Base-by-base conservation (phyloP, 805 yeast species). In the Wickerhamomyces strasburgensis region DNA sequence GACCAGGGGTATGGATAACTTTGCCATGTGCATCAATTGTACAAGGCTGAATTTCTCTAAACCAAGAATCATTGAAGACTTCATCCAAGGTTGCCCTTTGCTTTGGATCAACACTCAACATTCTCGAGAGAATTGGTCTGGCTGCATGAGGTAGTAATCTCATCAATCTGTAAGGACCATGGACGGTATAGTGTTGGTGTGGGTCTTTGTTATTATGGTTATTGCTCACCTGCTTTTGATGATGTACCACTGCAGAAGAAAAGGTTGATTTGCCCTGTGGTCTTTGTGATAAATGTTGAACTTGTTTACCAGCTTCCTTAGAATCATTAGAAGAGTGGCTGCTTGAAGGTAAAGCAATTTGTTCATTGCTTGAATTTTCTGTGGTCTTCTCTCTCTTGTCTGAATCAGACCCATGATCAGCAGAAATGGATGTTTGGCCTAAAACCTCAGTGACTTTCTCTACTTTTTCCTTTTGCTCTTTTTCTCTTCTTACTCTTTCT, bases 161-260 rank as follows among this genome's bases (percentile, higher is more conserved):
- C 80, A 84, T 75, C 46, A 84, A 64, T 55, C 95, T 68, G 61
- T 84, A 84, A 9, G 93, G 90, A 6, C 95, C 95, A 51, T 83
- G 88, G 17, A 83, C 37, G 16, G 14, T 30, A 24, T 29, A 39
- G 7, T 27, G 38, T 16, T 36, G 38, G 9, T 7, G 2, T 25
- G 16, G 9, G 15, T 14, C 31, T 16, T 29, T 14, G 15, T 29
- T 29, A 8, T 18, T 18, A 6, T 30, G 9, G 33, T 21, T 31
- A 14, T 14, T 31, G 19, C 6, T 17, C n/a, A 18, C 6, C 21
- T 37, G 46, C 23, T 37, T 46, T 15, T 31, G 34, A 25, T 35
- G 30, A 18, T 37, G 29, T 8, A 14, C 7, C 14, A 26, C 25
- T 10, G 29, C 28, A 17, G 30, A 21, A 13, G 16, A 10, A 24